Conservation (phyloP, 441 rosid species). For the Raphanus hybrid region DNA sequence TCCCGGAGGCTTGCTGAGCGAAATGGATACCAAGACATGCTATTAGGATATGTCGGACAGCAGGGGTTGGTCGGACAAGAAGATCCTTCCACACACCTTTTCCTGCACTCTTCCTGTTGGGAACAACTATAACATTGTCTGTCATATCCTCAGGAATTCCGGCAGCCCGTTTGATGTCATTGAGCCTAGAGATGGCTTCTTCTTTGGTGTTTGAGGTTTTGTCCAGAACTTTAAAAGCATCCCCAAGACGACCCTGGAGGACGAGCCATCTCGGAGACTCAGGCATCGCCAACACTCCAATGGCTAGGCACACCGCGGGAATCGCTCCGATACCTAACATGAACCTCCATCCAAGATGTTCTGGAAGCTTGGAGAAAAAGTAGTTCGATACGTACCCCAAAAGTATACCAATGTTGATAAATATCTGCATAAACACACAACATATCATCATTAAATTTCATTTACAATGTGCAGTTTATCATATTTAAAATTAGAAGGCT, state of each 20-base stretch:
- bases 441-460: neutral
- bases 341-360: conserved; percentile 64
- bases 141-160: no score
- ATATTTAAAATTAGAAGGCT: neutral
- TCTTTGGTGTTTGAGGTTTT: no score
- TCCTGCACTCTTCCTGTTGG: conserved; percentile 37
- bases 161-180: no score
- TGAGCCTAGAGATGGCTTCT: no score
- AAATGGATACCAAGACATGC: conserved; percentile 72
- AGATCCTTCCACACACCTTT: conserved; percentile 77
- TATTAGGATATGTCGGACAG: conserved; percentile 65
- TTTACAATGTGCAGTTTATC: neutral
- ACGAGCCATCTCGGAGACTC: no score
- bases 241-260: no score
- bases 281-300: no score
- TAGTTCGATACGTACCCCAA: conserved; percentile 80
- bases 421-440: conserved; percentile 50
- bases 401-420: conserved; percentile 68
- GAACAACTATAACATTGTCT: no score
- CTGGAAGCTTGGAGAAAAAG: conserved; percentile 63
- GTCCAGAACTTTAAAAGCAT: no score
- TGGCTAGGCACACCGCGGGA: no score
- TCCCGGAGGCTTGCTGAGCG: conserved; percentile 69
- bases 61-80: conserved; percentile 58
- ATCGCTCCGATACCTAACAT: conserved; percentile 31